Evolutionary conservation across 1,139 yeast species (phyloP), one percentile per base, ranked within the genome.

Genomic region (Geotrichum fermentans): DNA sequence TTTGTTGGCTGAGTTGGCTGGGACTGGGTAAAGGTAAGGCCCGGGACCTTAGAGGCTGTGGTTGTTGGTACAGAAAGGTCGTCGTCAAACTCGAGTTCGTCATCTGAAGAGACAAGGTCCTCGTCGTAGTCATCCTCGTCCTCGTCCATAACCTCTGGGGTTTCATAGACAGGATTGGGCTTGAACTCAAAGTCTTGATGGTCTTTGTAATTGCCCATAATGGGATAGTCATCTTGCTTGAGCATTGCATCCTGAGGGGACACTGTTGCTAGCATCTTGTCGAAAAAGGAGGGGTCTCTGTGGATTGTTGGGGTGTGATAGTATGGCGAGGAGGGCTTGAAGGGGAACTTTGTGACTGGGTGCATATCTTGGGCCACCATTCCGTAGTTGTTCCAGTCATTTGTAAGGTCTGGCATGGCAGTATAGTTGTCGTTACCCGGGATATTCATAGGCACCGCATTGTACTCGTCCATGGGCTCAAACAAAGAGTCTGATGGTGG

Each of bases 51-150:
- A 21, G 16, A 13, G 45, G 35, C 17, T 7, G 41, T 21, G 18
- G n/a, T 24, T 13, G 22, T 5, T 8, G 39, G 22, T 4, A 26
- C 26, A 22, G 17, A 24, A 13, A 32, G 11, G 42, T 42, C 40
- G 17, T 21, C 40, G 16, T 38, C 39, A 8, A 17, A 28, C 11
- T 44, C 47, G 4, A 22, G 34, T 7, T 46, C 50, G 14, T 47
- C 50, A 13, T 47, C 50, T n/a, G 43, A 38, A 20, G 36, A 36
- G 11, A 39, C 21, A 10, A 43, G 13, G 1, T 35, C 34, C 22
- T 42, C 46, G 24, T 55, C 55, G n/a, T 61, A 64, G 30, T 60
- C 63, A 24, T 58, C 63, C 29, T 59, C 61, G 36, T 56, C 60
- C 21, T 56, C 61, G 28, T 55, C 61, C 51, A 53, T 49, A 33